These are phyloP conservation scores for Capniomyces stellatus DNA, from an alignment of 371 early-diverging fungal genomes.

Conservation along the genomic window DNA sequence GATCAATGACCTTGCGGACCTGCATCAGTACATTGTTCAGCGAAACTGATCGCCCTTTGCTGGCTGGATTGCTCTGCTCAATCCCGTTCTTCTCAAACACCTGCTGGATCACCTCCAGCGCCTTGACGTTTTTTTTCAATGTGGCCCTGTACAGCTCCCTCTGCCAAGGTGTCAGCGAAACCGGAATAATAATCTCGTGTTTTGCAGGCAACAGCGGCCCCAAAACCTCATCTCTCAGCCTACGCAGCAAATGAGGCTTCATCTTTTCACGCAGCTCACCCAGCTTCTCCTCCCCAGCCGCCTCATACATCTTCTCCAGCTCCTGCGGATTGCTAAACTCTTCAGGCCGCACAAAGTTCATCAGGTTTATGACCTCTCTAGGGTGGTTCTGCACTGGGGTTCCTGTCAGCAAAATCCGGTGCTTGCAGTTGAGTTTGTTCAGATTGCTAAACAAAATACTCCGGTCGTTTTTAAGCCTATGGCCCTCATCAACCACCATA, in stretches of 20 bases:
- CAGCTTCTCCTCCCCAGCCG: conserved; percentile 25
- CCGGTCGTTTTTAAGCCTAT: conserved; percentile 63
- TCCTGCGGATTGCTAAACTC: conserved; percentile 27
- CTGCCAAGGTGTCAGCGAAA: conserved; percentile 59
- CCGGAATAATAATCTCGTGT: conserved; percentile 65
- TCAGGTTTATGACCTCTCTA: conserved; percentile 45
- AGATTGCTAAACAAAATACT: conserved; percentile 48
- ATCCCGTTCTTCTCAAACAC: conserved; percentile 16
- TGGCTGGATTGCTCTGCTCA: background rate
- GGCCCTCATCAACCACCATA: conserved; percentile 70
- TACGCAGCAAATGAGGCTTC: conserved; percentile 74
- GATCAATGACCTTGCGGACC: conserved; percentile 50
- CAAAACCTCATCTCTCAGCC: conserved; percentile 75
- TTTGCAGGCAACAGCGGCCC: conserved; percentile 71
- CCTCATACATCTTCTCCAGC: conserved; percentile 34
- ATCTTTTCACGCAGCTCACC: conserved; percentile 28
- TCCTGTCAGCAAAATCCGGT: conserved; percentile 54
- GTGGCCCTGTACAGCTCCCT: conserved; percentile 59
- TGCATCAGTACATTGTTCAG: conserved; percentile 38
- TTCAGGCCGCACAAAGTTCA: conserved; percentile 53
- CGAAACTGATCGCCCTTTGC: conserved; percentile 1
- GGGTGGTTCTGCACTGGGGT: conserved; percentile 71
- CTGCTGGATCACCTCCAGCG: conserved; percentile 20
- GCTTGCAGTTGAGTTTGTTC: conserved; percentile 25
- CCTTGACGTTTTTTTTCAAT: conserved; percentile 31